Evolutionary conservation across 495 filamentous ascomycete species (phyloP).

Genomic region (Aspergillus biplanus): DNA sequence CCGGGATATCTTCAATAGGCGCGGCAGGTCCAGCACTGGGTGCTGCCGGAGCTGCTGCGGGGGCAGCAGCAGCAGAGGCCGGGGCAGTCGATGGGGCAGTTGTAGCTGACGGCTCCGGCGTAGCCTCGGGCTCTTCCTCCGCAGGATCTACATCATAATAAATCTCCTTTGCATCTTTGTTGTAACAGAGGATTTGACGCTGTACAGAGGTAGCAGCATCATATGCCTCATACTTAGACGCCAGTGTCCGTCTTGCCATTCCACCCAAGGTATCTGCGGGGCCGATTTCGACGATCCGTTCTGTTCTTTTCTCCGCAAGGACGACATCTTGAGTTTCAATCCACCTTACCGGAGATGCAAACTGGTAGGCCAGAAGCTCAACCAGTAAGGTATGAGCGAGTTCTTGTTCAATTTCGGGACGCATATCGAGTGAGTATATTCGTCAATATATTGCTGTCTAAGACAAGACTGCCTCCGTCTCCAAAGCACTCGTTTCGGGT

Average conservation of each 20-base stretch:
- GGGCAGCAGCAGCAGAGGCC: constrained; percentile 51
- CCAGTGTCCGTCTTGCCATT: constrained; percentile 95
- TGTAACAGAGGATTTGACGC: constrained; percentile 98
- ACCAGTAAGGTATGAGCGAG: constrained; percentile 96
- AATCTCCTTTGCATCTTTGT: constrained; percentile 98
- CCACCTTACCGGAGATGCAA: constrained; percentile 97
- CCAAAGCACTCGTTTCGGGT: neutral
- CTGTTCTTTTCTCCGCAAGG: constrained; percentile 90
- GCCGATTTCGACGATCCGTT: constrained; percentile 97
- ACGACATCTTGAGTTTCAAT: constrained; percentile 99
- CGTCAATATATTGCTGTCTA: too few relatives aligned
- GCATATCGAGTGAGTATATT: constrained; percentile 63
- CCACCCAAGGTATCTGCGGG: constrained; percentile 97
- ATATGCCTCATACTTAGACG: constrained; percentile 98
- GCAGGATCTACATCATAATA: constrained; percentile 98
- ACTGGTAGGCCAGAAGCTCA: constrained; percentile 98
- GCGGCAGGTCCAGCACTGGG: constrained; percentile 86
- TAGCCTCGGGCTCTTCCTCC: constrained; percentile 79
- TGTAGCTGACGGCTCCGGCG: constrained; percentile 48
- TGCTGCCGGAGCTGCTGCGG: constrained; percentile 60
- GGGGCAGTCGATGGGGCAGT: constrained; percentile 33
- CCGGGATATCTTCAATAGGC: constrained; percentile 81
- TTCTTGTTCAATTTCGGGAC: constrained; percentile 98
- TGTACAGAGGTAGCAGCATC: constrained; percentile 95
- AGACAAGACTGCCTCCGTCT: too few relatives aligned